Base-by-base conservation (phyloP, 768 basidiomycete genomes). In the Trametes cinnabarina region DNA sequence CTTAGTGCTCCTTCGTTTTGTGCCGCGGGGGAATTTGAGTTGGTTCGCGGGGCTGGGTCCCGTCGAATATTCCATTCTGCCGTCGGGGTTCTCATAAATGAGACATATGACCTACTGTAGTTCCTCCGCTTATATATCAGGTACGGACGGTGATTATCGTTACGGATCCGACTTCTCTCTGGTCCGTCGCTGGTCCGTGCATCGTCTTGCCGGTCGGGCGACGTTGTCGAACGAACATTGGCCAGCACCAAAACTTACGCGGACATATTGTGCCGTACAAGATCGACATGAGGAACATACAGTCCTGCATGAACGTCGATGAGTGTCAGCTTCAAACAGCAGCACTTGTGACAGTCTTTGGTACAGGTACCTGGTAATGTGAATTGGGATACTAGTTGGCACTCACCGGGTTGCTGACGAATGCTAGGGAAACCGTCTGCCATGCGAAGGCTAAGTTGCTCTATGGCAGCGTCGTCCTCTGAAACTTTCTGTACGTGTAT, bases 111-210 rank as follows among this genome's bases (percentile, higher is more conserved):
- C 37, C 46, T 43, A 12, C n/a, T n/a, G n/a, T n/a, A n/a, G n/a
- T n/a, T n/a, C 19, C 34, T n/a, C 55, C 55, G 49, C 56, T 37
- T 52, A 51, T 52, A n/a, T n/a, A n/a, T n/a, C n/a, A n/a, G n/a
- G n/a, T 51, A 58, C 51, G 57, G 46, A 53, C 51, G 51, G 57
- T 46, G 53, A 58, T 58, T 58, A 53, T 51, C 22, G 56, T 32
- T 30, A 32, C 44, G 42, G 43, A 52, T 30, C 37, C n/a, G n/a
- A 19, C 23, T 34, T 40, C 26, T 8, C 26, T 19, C 20, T 39
- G 35, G 9, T 40, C 54, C 25, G 37, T 47, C 37, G 19, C 37
- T 55, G 17, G 5, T 25, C 44, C 9, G 15, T 9, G 44, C 23
- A 25, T 26, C 44, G n/a, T n/a, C n/a, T n/a, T n/a, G n/a, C n/a